Evolutionary conservation across 2,329 filamentous ascomycete genomes (phyloP).

Genomic region (Triangularia setosa): DNA sequence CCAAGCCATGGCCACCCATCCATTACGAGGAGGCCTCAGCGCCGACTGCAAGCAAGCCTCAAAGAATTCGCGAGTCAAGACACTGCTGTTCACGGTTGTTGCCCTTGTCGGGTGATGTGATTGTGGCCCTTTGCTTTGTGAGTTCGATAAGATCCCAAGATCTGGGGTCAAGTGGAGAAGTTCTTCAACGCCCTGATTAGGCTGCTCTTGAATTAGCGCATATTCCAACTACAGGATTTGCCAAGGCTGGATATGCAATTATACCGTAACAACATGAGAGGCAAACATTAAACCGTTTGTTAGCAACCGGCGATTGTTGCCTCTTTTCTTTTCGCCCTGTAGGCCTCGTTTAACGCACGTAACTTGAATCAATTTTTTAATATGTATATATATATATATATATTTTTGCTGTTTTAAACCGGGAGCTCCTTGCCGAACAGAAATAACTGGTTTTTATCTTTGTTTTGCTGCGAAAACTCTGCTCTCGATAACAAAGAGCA

Average conservation of each 20-base stretch:
- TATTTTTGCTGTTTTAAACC: no score
- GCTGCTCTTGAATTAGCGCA: not conserved
- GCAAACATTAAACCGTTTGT: not conserved
- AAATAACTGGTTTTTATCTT: no score
- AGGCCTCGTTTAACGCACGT: not conserved
- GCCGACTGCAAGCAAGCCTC: not conserved
- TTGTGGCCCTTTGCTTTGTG: not conserved
- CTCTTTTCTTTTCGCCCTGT: not conserved
- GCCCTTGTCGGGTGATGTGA: not conserved
- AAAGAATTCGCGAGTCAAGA: not conserved
- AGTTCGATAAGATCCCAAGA: not conserved
- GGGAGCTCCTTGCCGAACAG: no score
- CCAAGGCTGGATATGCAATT: not conserved
- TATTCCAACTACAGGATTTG: not conserved
- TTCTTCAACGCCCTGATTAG: not conserved
- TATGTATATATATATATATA: no score
- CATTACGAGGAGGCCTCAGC: not conserved
- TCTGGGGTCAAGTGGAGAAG: not conserved
- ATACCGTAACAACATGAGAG: not conserved
- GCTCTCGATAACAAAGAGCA: not conserved
- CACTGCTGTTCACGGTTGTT: not conserved
- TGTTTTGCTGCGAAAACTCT: not conserved
- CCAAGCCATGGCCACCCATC: not conserved
- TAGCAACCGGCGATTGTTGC: not conserved
- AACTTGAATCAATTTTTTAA: no score